phyloP scores from a whole-genome alignment of 441 rosid genomes.

The Pelargonium fulgidum region DNA sequence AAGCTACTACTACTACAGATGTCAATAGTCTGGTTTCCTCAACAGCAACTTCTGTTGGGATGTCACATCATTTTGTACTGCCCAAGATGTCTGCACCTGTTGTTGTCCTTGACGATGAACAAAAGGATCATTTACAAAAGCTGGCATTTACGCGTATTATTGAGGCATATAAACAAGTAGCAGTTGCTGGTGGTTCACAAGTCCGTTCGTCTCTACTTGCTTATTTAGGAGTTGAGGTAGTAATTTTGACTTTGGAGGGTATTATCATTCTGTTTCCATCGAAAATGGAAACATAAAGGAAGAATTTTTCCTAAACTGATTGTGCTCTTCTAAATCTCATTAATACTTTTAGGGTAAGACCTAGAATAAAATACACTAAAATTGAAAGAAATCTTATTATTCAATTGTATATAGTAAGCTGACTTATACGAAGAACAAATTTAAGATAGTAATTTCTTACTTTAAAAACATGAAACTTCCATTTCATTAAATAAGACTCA shows the following conservation, averaged over 20 bases:
- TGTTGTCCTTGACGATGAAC: conserved; percentile 65
- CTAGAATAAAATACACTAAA: too few relatives aligned
- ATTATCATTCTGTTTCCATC: not conserved
- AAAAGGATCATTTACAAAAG: conserved; percentile 78
- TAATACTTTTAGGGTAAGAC: not conserved
- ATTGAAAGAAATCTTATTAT: too few relatives aligned
- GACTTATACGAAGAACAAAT: too few relatives aligned
- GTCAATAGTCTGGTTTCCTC: conserved; percentile 51
- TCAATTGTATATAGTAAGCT: too few relatives aligned
- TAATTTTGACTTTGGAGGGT: conserved; percentile 20
- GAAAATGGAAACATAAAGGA: not conserved
- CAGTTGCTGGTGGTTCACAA: conserved; percentile 77
- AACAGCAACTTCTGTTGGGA: conserved; percentile 51
- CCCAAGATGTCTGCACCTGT: conserved; percentile 96
- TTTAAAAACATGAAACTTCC: not conserved
- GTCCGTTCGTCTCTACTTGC: conserved; percentile 81
- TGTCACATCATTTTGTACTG: conserved; percentile 45
- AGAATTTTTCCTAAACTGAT: not conserved
- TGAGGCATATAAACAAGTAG: conserved; percentile 80
- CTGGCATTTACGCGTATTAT: conserved; percentile 62
- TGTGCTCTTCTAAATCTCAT: not conserved
- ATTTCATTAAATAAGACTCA: not conserved
- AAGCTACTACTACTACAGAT: conserved; percentile 45
- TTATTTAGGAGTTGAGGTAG: conserved; percentile 84
- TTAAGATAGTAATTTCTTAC: too few relatives aligned